A percentile compares a stretch with the other conserved stretches of the same genome.
Evolutionary conservation across 2,329 filamentous ascomycete species (phyloP).

Genomic region (Colletotrichum sojae): DNA sequence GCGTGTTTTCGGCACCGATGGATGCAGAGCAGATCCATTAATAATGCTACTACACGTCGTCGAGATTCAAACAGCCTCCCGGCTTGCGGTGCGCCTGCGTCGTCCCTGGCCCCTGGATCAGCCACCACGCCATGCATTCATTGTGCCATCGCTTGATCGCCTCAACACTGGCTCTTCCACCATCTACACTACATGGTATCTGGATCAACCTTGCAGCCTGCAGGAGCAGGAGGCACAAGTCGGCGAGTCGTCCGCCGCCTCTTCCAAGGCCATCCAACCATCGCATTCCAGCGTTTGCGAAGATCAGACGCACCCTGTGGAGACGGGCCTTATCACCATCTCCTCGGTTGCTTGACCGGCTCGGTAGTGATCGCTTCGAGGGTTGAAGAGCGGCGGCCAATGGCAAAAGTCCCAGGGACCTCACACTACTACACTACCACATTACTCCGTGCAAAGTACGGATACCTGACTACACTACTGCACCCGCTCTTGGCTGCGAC

Average conservation of each 20-base stretch:
- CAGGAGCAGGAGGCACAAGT: conserved; percentile 23
- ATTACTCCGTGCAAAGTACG: no score
- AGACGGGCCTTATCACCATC: conserved; percentile 36
- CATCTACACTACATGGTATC: not conserved
- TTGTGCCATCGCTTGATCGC: conserved; percentile 1
- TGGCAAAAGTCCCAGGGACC: not conserved
- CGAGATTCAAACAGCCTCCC: conserved; percentile 24
- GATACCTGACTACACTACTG: not conserved
- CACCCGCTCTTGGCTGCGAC: conserved; percentile 1
- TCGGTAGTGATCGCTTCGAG: conserved; percentile 34
- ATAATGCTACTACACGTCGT: not conserved
- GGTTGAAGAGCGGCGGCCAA: conserved; percentile 6
- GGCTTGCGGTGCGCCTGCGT: not conserved
- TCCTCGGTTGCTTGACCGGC: conserved; percentile 18
- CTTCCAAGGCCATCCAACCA: conserved; percentile 6
- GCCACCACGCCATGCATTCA: conserved; percentile 18
- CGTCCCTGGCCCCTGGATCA: conserved; percentile 7
- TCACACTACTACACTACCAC: not conserved
- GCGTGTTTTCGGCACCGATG: conserved; percentile 5
- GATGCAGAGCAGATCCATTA: no score
- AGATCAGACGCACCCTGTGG: conserved; percentile 37
- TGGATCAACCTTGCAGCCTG: conserved; percentile 32
- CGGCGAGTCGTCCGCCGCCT: conserved; percentile 13
- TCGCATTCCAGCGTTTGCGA: conserved; percentile 11
- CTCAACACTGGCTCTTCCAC: conserved; percentile 7